Base-by-base conservation (phyloP, 768 basidiomycete species). In the Krasilnikovozyma curviuscula region DNA sequence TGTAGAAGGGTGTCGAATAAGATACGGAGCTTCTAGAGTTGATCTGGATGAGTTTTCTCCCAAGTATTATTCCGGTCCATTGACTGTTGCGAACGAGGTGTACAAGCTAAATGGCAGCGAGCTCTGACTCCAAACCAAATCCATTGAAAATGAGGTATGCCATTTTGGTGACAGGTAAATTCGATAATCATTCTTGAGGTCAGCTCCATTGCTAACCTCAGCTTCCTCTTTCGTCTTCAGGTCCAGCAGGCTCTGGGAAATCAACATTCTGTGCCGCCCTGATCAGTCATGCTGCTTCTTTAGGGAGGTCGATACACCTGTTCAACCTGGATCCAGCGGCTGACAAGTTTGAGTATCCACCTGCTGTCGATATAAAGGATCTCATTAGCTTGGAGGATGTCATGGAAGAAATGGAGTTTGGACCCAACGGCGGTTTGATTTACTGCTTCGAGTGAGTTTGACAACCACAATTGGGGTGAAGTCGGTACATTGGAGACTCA, bases 281-380 rank as follows among this genome's bases (percentile, higher is more conserved):
- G 55, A 71, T 97, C 51, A 88, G 83, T 9, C 91, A 97, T 66
- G 75, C 95, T 5, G 75, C 73, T 48, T 72, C 81, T 2, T 74
- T 85, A 41, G 81, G 76, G 54, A 74, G 93, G 7, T 75, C 78
- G 0, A 83, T 76, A 0, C 89, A 97, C 68, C 77, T 95, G 43
- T 83, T 97, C 63, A 98, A 97, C 66, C 77, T 97, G 53, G 93
- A 97, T 65, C 93, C 93, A 6, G 93, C 93, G 0, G 93, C 93
- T 3, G 71, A 76, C 28, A 79, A 81, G 52, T 93, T 93, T 63
- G 88, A 95, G 65, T 80, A 86, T 61, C 78, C 81, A 51, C 93
- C 93, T 1, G 73, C 73, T 13, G 81, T 98, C 54, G 91, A 98
- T 67, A 97, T 98, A 65, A 75, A 78, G 49, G 83, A 95, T 58